Evolutionary conservation across 345 rosid species (phyloP), one percentile per base, ranked within the genome.

Genomic region (Cochlearia excelsa): DNA sequence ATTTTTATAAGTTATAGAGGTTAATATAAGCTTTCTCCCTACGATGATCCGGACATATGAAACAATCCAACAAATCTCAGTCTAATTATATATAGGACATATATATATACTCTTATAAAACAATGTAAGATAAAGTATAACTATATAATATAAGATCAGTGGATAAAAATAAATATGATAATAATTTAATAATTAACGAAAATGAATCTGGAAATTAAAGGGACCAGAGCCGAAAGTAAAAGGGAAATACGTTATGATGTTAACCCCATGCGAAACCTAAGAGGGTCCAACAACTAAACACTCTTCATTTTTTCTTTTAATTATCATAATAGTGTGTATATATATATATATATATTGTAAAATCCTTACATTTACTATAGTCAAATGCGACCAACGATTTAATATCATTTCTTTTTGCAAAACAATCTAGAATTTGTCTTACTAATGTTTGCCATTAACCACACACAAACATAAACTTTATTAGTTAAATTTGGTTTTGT

Each of bases 361-460:
- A 46, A 42, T 56, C 46, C 4, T 63, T 54, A 57, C 23, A 16
- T 58, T 63, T 45, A 58, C 66, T 52, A 52, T 57, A 64, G 75
- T 71, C 66, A 71, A 64, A 58, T 52, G 33, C 57, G 51, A 70
- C 2, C 58, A 50, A 30, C 30, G 39, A 39, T 52, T 58, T 58
- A 4, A 58, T 45, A 64, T 9, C 46, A 52, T 40, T 58, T 51
- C 65, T 57, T 45, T 63, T 38, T 0, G 2, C 27, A 64, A 16
- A 64, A 58, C 44, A 57, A 63, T 70, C 55, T 63, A 57, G 16
- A 64, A 46, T 58, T 57, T 71, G 75, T 71, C 75, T 71, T 64
- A 64, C 55, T 58, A 51, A 58, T 71, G 75, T 71, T 71, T 45
- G 75, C 75, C 75, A 71, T 71, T 71, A 71, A 64, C 66, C 38